These are phyloP conservation scores for Rhizophlyctis rosea DNA, from an alignment of 192 early-diverging fungal species.

Conservation along the genomic window DNA sequence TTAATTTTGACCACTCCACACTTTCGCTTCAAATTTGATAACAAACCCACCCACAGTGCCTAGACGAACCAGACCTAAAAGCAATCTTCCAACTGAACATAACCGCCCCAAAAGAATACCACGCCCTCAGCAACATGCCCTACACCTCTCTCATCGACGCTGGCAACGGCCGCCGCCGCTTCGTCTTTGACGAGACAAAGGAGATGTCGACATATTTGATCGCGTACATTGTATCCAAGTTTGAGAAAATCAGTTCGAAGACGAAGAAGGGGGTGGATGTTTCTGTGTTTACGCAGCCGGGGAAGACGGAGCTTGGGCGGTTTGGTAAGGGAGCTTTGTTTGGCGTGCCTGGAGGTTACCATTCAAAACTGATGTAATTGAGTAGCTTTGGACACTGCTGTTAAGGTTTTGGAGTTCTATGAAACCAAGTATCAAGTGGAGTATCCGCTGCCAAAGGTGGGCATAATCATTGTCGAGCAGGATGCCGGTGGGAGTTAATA, in stretches of 20 bases:
- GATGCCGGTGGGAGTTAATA: background rate
- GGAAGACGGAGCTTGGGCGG: slow-evolving; percentile 65
- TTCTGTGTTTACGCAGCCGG: slow-evolving; percentile 74
- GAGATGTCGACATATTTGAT: slow-evolving; percentile 86
- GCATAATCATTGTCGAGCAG: slow-evolving; percentile 14
- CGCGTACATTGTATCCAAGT: slow-evolving; percentile 80
- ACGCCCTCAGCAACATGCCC: slow-evolving; percentile 88
- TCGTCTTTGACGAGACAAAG: slow-evolving; percentile 75
- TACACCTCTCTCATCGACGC: slow-evolving; percentile 45
- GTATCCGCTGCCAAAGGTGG: slow-evolving; percentile 80
- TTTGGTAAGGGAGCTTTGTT: slow-evolving; percentile 43
- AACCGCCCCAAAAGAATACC: slow-evolving; percentile 59
- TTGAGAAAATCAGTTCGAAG: slow-evolving; percentile 77
- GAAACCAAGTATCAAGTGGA: slow-evolving; percentile 69
- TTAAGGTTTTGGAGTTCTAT: slow-evolving; percentile 70
- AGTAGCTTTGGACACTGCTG: slow-evolving; percentile 47
- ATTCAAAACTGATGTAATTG: background rate
- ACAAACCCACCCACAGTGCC: slow-evolving; percentile 1
- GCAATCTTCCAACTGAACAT: slow-evolving; percentile 86
- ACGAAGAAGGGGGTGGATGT: slow-evolving; percentile 60
- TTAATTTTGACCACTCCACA: background rate
- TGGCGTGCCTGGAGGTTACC: background rate
- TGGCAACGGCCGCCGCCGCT: slow-evolving; percentile 34
- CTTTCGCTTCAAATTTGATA: background rate
- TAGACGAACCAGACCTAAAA: slow-evolving; percentile 86